These are phyloP conservation scores for Petasospora rhodanensis DNA, from an alignment of 1,139 yeast genomes.

Conservation along the genomic window DNA sequence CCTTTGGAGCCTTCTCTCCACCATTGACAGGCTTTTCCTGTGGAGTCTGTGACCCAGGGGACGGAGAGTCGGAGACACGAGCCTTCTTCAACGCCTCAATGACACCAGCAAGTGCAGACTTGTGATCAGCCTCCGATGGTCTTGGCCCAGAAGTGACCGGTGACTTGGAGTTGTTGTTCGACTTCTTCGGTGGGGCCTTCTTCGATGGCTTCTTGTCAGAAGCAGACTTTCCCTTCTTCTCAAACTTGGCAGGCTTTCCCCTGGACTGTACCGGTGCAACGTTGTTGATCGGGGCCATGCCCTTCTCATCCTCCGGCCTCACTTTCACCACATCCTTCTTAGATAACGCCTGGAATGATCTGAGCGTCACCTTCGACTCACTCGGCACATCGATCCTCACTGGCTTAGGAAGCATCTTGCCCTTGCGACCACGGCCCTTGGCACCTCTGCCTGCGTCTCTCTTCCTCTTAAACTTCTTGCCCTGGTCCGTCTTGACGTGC, in stretches of 20 bases:
- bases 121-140: too few relatives aligned
- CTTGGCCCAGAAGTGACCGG: too few relatives aligned
- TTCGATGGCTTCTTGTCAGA: slow-evolving; percentile 1
- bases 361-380: slow-evolving; percentile 26
- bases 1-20: too few relatives aligned
- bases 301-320: slow-evolving; percentile 21
- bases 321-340: slow-evolving; percentile 16
- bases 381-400: slow-evolving; percentile 19
- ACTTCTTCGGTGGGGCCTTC: background rate
- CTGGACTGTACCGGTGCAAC: background rate
- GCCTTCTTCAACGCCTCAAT: slow-evolving; percentile 5
- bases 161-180: too few relatives aligned
- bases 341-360: slow-evolving; percentile 29
- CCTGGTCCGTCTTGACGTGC: slow-evolving; percentile 17
- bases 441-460: slow-evolving; percentile 27
- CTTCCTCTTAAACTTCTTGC: slow-evolving; percentile 26
- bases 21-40: too few relatives aligned
- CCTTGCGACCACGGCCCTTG: slow-evolving; percentile 6
- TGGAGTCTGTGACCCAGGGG: too few relatives aligned
- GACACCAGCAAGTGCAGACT: too few relatives aligned
- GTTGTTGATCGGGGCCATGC: slow-evolving; percentile 2
- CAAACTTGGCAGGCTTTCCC: slow-evolving; percentile 1
- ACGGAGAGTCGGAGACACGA: too few relatives aligned
- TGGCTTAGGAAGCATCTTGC: slow-evolving; percentile 8
- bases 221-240: background rate